Evolutionary conservation across 768 basidiomycete genomes (phyloP), one percentile per base, ranked within the genome.

Genomic region (Pleurotus eryngii): DNA sequence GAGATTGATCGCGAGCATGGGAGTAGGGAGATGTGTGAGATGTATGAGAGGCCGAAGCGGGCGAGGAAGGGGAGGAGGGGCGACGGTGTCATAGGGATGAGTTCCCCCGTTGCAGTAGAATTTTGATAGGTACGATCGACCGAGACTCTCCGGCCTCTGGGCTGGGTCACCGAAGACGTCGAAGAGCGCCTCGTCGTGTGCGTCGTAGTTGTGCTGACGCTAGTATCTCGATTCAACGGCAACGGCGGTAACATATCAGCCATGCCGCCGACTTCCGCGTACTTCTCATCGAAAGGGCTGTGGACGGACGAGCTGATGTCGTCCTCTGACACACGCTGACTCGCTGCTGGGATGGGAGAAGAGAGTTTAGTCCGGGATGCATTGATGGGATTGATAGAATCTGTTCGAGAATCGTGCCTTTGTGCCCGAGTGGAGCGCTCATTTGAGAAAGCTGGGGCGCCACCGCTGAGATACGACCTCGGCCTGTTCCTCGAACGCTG

Each of bases 341-440:
- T 17, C 17, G 37, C 38, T n/a, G 37, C 39, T 39, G 38, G 37
- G 24, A n/a, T 17, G 43, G 55, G 55, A 22, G 37, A 14, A 5
- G 18, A 27, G 12, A 15, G 46, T 14, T 20, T 15, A 3, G 27
- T 8, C 27, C 17, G 18, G 24, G 18, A 24, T n/a, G 38, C 12
- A 24, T 26, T 59, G 22, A 67, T 61, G 12, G 68, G 63, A 15
- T 66, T 67, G 46, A 68, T 30, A 1, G 68, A 66, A 26, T 59
- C 61, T 17, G 56, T 51, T n/a, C 57, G 49, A 12, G 61, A 61
- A 40, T 61, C 59, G 42, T 55, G 40, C 30, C 55, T 59, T 38
- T 61, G 61, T 42, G 53, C 63, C n/a, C 27, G 18, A n/a, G n/a
- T 53, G 37, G 18, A 39, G 20, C 27, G 30, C 18, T 53, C 55